Evolutionary conservation across 2,329 filamentous ascomycete genomes (phyloP), one percentile per base, ranked within the genome.

Genomic region (Rhynchosporium graminicola): DNA sequence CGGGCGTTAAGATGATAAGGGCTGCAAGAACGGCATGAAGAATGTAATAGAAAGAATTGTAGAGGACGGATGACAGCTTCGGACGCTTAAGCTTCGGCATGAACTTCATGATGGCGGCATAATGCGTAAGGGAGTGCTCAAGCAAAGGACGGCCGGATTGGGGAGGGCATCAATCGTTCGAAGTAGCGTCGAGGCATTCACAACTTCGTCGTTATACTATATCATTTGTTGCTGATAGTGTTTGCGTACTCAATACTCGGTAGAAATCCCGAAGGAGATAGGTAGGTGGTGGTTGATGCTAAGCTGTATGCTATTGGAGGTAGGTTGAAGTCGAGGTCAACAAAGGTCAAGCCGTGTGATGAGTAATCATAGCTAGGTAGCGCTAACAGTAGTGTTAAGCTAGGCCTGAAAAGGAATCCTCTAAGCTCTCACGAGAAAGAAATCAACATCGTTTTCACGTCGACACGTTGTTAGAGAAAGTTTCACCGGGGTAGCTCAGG

Each of bases 1-100:
- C 87, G 1, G 93, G 93, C 0, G 91, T 91, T 68, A 96, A 82
- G 71, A 94, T 82, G 47, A 96, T 82, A 61, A 97, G 83, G 61
- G 83, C 82, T 69, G 91, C 76, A 42, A 93, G 84, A 70, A 96
- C 74, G 70, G 94, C 76, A 75, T 88, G 88, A 72, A 97, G 82
- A 70, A 92, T 76, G 63, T 87, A 84, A 76, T 96, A 98, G 68
- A 88, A 82, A 54, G 86, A 86, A 73, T 83, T 87, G 80, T 97
- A 97, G 78, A 93, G 85, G 76, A 96, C 86, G 74, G 87, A 87
- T 76, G 90, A 92, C 72, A 93, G 57, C 7, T 61, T 63, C 48
- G 63, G 65, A 20, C 51, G 51, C 51, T 54, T 54, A n/a, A 54
- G 33, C 51, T 54, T 54, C 20, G 15, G n/a, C 51, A 40, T 54